A percentile compares a stretch with the other conserved stretches of the same genome.
Evolutionary conservation across 2,329 filamentous ascomycete genomes (phyloP).

Genomic region (Aspergillus fumigatiaffinis): DNA sequence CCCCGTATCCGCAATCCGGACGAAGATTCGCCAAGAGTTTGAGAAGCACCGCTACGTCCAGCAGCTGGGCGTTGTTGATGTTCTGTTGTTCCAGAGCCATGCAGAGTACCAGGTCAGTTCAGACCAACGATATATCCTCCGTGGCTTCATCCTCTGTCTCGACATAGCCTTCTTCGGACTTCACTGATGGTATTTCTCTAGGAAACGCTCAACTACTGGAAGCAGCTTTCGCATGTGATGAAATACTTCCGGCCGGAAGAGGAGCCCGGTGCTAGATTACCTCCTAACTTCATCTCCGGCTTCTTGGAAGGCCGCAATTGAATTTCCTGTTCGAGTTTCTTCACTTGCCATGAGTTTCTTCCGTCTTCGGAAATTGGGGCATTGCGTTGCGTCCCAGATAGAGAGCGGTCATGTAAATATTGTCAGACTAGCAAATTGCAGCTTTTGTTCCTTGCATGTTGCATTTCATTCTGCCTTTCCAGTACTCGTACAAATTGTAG

Average conservation of each 20-base stretch:
- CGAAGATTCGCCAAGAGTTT: constrained; percentile 94
- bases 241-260: constrained; percentile 92
- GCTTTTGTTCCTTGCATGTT: constrained; percentile 3
- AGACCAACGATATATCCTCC: background rate
- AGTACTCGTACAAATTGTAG: background rate
- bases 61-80: constrained; percentile 82
- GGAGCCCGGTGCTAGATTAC: constrained; percentile 70
- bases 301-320: constrained; percentile 79
- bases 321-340: constrained; percentile 16
- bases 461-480: constrained; percentile 9
- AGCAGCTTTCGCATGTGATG: constrained; percentile 91
- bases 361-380: constrained; percentile 8
- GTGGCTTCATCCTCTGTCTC: background rate
- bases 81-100: constrained; percentile 85
- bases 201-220: constrained; percentile 99
- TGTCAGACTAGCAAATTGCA: constrained; percentile 28
- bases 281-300: constrained; percentile 84
- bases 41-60: constrained; percentile 92
- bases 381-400: constrained; percentile 14
- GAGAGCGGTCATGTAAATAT: constrained; percentile 37
- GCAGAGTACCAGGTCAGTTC: constrained; percentile 80
- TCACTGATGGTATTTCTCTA: constrained; percentile 34
- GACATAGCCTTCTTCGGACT: background rate
- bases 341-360: constrained; percentile 13
- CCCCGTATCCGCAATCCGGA: constrained; percentile 81